Conservation (phyloP, 2,329 filamentous ascomycete genomes). For the Cordyceps militaris region DNA sequence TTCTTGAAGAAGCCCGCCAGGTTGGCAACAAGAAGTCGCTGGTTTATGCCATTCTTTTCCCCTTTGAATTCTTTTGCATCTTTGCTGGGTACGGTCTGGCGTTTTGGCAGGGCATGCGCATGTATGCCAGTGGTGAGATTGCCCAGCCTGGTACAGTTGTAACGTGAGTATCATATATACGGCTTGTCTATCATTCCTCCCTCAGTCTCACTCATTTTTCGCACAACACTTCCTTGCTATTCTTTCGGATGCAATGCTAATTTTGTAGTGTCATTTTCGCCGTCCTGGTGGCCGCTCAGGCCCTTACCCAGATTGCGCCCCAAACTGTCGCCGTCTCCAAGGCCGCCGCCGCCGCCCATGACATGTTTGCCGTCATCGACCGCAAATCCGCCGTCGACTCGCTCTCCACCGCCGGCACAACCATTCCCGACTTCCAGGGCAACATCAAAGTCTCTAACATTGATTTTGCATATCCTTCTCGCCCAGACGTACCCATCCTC, state of each 20-base stretch:
- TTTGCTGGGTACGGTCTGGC: conserved; percentile 41
- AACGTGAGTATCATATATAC: conserved; percentile 27
- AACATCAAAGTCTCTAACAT: conserved; percentile 43
- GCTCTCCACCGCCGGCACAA: conserved; percentile 29
- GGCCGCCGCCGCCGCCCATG: conserved; percentile 38
- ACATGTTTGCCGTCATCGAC: conserved; percentile 42
- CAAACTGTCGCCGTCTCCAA: conserved; percentile 39
- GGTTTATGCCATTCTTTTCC: conserved; percentile 37
- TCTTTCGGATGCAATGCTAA: background rate
- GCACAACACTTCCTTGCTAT: background rate
- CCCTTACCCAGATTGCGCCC: conserved; percentile 40
- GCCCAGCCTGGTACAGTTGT: conserved; percentile 38
- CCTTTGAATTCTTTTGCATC: conserved; percentile 40
- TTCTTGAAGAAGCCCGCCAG: conserved; percentile 32
- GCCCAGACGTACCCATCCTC: conserved; percentile 42
- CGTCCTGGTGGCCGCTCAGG: conserved; percentile 38
- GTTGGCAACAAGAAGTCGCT: conserved; percentile 38
- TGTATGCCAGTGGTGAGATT: conserved; percentile 39
- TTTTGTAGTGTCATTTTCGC: conserved; percentile 38
- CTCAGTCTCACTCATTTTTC: background rate
- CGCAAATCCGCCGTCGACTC: conserved; percentile 37
- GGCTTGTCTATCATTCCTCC: background rate
- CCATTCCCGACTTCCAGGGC: conserved; percentile 26
- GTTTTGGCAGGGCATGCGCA: conserved; percentile 45
- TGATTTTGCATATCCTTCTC: conserved; percentile 50